A percentile compares a stretch with the other conserved stretches of the same genome.
Evolutionary conservation across 306 rosid species (phyloP).

Genomic region (Parietaria judaica): DNA sequence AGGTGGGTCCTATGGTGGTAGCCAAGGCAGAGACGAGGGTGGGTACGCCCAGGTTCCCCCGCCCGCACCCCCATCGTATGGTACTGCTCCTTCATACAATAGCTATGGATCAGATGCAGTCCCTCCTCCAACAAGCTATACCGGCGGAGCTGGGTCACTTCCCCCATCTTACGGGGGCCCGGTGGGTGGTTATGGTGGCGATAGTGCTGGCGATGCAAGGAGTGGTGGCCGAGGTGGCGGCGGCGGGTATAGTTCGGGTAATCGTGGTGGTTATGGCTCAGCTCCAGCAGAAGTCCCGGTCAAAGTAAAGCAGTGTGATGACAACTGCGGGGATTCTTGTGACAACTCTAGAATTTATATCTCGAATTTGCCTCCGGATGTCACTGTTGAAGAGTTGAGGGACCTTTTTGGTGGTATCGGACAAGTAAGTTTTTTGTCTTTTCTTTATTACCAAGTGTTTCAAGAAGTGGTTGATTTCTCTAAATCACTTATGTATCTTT

Average conservation of each 20-base stretch:
- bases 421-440: constrained; percentile 54
- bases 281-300: constrained; percentile 57
- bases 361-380: constrained; percentile 90
- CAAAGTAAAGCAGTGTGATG: constrained; percentile 89
- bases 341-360: constrained; percentile 97
- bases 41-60: constrained; percentile 71
- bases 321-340: constrained; percentile 73
- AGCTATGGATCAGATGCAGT: constrained; percentile 69
- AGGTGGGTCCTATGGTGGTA: constrained; percentile 50
- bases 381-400: constrained; percentile 76
- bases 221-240: constrained; percentile 50
- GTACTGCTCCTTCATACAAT: constrained; percentile 44
- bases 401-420: constrained; percentile 99
- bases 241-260: constrained; percentile 45
- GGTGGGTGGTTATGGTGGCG: constrained; percentile 56
- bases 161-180: constrained; percentile 87
- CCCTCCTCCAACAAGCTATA: constrained; percentile 85
- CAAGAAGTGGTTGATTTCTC: neutral
- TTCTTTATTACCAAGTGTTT: constrained; percentile 7
- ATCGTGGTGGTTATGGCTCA: constrained; percentile 66
- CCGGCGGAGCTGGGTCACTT: constrained; percentile 72
- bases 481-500: neutral
- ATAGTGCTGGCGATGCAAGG: constrained; percentile 39
- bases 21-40: constrained; percentile 67
- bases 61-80: constrained; percentile 50